These are phyloP conservation scores for Colletotrichum tofieldiae DNA, from an alignment of 2,329 filamentous ascomycete species.

Conservation along the genomic window DNA sequence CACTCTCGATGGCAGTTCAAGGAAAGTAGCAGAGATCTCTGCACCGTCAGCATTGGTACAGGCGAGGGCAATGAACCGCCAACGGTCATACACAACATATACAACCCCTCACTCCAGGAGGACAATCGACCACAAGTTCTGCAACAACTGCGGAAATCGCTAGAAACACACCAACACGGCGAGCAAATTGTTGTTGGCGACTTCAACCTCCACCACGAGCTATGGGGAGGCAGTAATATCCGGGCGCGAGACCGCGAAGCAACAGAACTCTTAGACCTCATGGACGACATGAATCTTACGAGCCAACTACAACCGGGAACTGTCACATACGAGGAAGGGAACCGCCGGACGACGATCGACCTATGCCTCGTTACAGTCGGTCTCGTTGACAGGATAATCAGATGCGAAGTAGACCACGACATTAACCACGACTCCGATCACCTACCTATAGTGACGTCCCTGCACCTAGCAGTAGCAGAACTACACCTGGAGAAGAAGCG, in stretches of 20 bases:
- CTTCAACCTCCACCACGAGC: constrained; percentile 22
- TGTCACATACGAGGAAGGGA: no score
- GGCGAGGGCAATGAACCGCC: background rate
- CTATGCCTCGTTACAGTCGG: no score
- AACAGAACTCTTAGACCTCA: constrained; percentile 9
- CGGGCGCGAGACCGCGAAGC: background rate
- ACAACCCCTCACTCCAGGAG: background rate
- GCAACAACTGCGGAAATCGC: constrained; percentile 1
- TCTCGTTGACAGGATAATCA: no score
- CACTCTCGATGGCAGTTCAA: constrained; percentile 18
- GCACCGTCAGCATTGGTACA: background rate
- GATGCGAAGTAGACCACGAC: no score
- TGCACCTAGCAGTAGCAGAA: no score
- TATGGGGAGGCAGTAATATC: constrained; percentile 4
- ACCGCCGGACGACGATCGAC: no score
- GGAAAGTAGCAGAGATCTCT: constrained; percentile 20
- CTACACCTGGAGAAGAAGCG: no score
- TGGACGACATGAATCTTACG: constrained; percentile 1
- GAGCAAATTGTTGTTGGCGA: constrained; percentile 10
- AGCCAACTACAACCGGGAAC: background rate
- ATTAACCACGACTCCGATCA: no score
- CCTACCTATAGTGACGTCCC: no score
- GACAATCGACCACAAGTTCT: background rate
- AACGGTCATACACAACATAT: constrained; percentile 5
- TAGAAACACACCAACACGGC: background rate